Percentiles rank a stretch among this genome's conserved stretches.
Evolutionary conservation across 148 eudicot species (phyloP).

Genomic region (Fagopyrum tataricum): DNA sequence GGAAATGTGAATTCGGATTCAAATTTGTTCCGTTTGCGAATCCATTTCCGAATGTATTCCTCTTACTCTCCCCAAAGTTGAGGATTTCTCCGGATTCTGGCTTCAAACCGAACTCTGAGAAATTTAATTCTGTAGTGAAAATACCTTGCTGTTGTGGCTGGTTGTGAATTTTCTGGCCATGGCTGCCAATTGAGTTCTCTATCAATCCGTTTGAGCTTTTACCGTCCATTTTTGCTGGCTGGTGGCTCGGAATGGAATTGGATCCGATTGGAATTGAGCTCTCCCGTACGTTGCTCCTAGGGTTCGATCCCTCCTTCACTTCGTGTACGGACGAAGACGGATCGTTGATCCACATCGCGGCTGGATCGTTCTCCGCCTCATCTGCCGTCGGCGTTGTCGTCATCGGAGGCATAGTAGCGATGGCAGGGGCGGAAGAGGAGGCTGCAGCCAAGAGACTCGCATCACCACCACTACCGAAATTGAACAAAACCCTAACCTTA

Average conservation of each 20-base stretch:
- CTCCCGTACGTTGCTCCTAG: background rate
- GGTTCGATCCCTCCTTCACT: slow-evolving; percentile 13
- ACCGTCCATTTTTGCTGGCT: slow-evolving; percentile 21
- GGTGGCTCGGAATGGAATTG: slow-evolving; percentile 1
- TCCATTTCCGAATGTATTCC: slow-evolving; percentile 22
- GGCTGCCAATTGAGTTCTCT: slow-evolving; percentile 23
- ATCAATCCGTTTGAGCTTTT: slow-evolving; percentile 21
- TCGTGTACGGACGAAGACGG: slow-evolving; percentile 21
- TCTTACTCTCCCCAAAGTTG: slow-evolving; percentile 53
- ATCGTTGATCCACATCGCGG: slow-evolving; percentile 64
- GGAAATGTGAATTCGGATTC: slow-evolving; percentile 30
- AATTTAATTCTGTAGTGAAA: slow-evolving; percentile 49
- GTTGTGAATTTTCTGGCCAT: background rate
- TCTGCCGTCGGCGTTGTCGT: slow-evolving; percentile 13
- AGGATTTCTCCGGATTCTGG: slow-evolving; percentile 67
- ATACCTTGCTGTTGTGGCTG: slow-evolving; percentile 21
- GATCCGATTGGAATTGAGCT: slow-evolving; percentile 3
- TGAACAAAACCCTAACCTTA: slow-evolving; percentile 41
- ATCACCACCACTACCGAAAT: slow-evolving; percentile 18
- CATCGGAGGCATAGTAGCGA: background rate
- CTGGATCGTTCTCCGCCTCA: slow-evolving; percentile 54
- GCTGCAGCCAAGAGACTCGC: background rate
- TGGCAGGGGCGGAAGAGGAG: background rate
- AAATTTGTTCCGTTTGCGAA: slow-evolving; percentile 24
- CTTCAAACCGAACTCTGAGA: slow-evolving; percentile 51